Evolutionary conservation across 2,329 filamentous ascomycete genomes (phyloP), one percentile per base, ranked within the genome.

Genomic region (Colletotrichum noveboracense): DNA sequence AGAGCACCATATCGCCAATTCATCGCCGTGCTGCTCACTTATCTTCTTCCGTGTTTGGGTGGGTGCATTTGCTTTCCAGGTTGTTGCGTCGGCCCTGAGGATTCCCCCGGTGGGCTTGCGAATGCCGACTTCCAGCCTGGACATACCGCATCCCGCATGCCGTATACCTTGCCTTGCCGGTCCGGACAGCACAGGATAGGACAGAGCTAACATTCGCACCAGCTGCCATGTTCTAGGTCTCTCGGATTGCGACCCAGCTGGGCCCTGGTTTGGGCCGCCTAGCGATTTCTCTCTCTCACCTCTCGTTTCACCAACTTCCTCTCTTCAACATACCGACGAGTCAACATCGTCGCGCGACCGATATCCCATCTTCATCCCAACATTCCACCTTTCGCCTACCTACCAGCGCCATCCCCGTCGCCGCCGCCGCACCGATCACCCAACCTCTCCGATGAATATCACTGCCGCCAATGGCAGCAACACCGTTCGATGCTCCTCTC

Each of bases 381-480:
- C 75, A 77, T 68, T 71, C 76, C 21, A 65, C 48, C 56, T 26
- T 43, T 62, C 68, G 58, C 65, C 38, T 64, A 62, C 61, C 48
- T 43, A 55, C 73, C 52, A 26, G 69, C 68, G 69, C 64, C 70
- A 75, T 68, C 69, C n/a, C 52, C 62, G 71, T 70, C 70, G 43
- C 72, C 76, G 76, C 48, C 67, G 77, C 43, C 67, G 58, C 76
- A 71, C 62, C 69, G 73, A 69, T 52, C 76, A 78, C 73, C 79
- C 66, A 80, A 81, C 81, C 48, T 74, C 28, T 55, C 70, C 82
- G 77, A 85, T 84, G 82, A 79, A 78, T 66, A 74, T 78, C 71
- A 71, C 79, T 80, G 79, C 79, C 80, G 81, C 82, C 87, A 87
- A 91, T 92, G 89, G 90, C 88, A 82, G 85, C 86, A 80, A 84